Percentiles rank a stretch among this genome's conserved stretches.
Evolutionary conservation across 1,284 basidiomycete genomes (phyloP).

Genomic region (Tylopilus orsonianus): DNA sequence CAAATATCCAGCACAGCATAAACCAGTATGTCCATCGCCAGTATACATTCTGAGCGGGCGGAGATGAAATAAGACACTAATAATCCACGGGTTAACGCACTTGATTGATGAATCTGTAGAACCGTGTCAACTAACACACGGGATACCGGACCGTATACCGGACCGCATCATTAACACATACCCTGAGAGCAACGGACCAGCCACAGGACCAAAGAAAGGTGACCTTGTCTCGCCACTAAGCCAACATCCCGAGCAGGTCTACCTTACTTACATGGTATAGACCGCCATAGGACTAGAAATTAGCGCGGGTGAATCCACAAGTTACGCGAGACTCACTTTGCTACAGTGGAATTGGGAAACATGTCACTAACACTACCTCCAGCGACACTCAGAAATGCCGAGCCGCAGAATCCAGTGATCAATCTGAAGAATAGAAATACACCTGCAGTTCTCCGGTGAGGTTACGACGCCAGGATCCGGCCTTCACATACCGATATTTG

Average conservation of each 20-base stretch:
- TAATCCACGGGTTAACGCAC: slow-evolving; percentile 22
- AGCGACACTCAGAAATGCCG: slow-evolving; percentile 78
- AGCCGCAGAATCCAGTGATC: slow-evolving; percentile 60
- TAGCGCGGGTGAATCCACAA: not conserved
- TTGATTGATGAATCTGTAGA: slow-evolving; percentile 45
- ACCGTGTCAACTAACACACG: not conserved
- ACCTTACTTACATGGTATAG: slow-evolving; percentile 48
- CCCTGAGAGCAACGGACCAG: slow-evolving; percentile 65
- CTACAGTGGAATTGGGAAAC: slow-evolving; percentile 63
- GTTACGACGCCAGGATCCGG: not conserved
- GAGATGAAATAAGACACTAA: not conserved
- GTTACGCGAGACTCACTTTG: slow-evolving; percentile 47
- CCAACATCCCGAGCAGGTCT: not conserved
- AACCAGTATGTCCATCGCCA: slow-evolving; percentile 84
- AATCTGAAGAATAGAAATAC: slow-evolving; percentile 50
- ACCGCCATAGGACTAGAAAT: slow-evolving; percentile 70
- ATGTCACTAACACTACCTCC: slow-evolving; percentile 80
- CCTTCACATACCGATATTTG: slow-evolving; percentile 46
- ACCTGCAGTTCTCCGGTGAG: slow-evolving; percentile 24
- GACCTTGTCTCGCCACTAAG: slow-evolving; percentile 30
- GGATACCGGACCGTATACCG: not conserved
- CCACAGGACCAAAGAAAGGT: slow-evolving; percentile 75
- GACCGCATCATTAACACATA: slow-evolving; percentile 31
- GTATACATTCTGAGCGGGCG: slow-evolving; percentile 43
- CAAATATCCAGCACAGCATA: slow-evolving; percentile 61